Evolutionary conservation across 148 eudicot species (phyloP).

Genomic region (Silene latifolia): DNA sequence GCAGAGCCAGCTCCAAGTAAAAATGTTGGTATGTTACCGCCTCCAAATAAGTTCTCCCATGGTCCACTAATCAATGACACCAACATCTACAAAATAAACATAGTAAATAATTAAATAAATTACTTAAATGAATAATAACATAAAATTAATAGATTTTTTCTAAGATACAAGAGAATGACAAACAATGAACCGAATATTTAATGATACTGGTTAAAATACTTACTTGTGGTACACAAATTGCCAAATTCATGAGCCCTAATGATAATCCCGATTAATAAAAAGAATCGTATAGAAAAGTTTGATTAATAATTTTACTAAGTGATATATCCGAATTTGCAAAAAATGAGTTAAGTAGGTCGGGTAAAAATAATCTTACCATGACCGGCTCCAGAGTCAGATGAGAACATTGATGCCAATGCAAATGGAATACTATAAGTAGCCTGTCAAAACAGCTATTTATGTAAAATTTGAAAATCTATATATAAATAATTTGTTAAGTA

Average conservation of each 20-base stretch:
- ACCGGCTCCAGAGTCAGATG: slow-evolving; percentile 63
- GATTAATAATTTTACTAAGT: background rate
- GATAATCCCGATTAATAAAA: slow-evolving; percentile 44
- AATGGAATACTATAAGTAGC: slow-evolving; percentile 81
- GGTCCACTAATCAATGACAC: slow-evolving; percentile 66
- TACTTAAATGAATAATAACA: too few relatives aligned
- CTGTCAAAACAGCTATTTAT: slow-evolving; percentile 27
- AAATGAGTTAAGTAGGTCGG: too few relatives aligned
- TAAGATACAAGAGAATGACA: too few relatives aligned
- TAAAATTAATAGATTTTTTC: background rate
- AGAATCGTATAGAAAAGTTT: background rate
- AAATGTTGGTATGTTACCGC: slow-evolving; percentile 74
- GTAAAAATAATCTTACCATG: slow-evolving; percentile 53
- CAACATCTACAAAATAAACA: slow-evolving; percentile 48
- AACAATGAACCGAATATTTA: too few relatives aligned
- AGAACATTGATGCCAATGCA: slow-evolving; percentile 88
- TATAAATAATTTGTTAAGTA: too few relatives aligned
- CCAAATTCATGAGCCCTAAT: slow-evolving; percentile 73
- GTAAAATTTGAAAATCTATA: too few relatives aligned
- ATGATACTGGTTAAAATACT: background rate
- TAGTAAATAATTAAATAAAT: background rate
- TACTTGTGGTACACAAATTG: slow-evolving; percentile 88
- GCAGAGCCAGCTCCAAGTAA: slow-evolving; percentile 57
- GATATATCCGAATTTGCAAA: background rate
- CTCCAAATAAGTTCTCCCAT: slow-evolving; percentile 69